phyloP scores from a whole-genome alignment of 495 filamentous ascomycete species.

The Hyaloscypha variabilis region DNA sequence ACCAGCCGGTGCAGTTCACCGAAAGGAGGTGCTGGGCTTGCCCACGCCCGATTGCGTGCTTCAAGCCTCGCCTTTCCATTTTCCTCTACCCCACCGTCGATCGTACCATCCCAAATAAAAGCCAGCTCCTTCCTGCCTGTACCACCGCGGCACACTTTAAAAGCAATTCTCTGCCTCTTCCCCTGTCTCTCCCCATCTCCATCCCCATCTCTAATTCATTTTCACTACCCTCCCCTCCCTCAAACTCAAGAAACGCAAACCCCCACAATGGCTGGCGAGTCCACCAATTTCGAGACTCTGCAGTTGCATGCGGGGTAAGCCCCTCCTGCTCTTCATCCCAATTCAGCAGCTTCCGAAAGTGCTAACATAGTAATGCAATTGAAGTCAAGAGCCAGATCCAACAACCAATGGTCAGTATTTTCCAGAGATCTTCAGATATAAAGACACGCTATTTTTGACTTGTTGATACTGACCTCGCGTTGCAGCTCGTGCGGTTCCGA shows the following conservation, averaged over 20 bases:
- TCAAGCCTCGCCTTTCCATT: no score
- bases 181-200: not conserved
- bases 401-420: slow-evolving; percentile 62
- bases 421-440: not conserved
- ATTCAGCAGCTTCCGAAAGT: slow-evolving; percentile 4
- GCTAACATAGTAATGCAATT: slow-evolving; percentile 19
- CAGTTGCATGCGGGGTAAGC: slow-evolving; percentile 93
- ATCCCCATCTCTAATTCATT: not conserved
- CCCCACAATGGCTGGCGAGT: slow-evolving; percentile 15
- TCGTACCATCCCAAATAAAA: not conserved
- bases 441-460: not conserved
- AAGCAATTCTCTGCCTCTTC: not conserved
- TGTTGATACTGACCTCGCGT: not conserved
- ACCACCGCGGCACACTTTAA: not conserved
- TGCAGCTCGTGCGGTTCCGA: slow-evolving; percentile 80
- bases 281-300: slow-evolving; percentile 83
- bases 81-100: not conserved
- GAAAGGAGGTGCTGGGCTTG: no score
- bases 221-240: not conserved
- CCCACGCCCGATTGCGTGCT: no score
- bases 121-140: not conserved
- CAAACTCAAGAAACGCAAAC: not conserved
- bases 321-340: not conserved
- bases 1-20: no score
- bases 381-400: slow-evolving; percentile 81